These are phyloP conservation scores for Ajuga chamaepitys DNA, from an alignment of 257 asterid genomes.

Conservation along the genomic window DNA sequence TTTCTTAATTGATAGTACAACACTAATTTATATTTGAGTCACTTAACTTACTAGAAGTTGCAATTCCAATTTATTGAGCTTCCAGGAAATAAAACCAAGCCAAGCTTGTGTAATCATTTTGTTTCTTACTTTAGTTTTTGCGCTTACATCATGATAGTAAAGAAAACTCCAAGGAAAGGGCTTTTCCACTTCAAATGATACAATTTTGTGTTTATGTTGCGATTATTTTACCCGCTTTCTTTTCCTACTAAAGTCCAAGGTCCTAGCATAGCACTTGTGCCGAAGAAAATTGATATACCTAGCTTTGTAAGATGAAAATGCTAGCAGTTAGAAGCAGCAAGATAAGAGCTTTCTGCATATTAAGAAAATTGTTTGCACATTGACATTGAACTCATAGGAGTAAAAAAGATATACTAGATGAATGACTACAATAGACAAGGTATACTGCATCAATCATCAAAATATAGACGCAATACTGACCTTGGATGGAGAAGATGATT, in stretches of 20 bases:
- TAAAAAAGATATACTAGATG: neutral
- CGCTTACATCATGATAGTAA: neutral
- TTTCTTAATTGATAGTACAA: too few relatives aligned
- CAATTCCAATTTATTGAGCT: neutral
- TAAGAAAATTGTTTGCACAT: neutral
- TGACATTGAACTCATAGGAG: constrained; percentile 7
- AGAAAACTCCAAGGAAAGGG: neutral
- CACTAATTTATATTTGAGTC: too few relatives aligned
- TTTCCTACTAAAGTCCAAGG: neutral
- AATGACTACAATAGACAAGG: constrained; percentile 1
- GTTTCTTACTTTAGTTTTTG: neutral
- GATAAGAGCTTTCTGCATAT: neutral
- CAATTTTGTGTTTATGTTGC: neutral
- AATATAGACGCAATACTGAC: constrained; percentile 29
- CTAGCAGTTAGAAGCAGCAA: neutral
- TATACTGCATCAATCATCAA: constrained; percentile 3
- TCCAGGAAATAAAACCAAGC: neutral
- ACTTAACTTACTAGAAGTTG: too few relatives aligned
- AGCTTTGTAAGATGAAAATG: constrained; percentile 1
- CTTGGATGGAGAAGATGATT: constrained; percentile 81
- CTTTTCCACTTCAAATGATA: neutral
- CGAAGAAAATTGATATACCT: constrained; percentile 1
- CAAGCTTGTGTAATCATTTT: neutral
- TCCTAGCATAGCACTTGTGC: neutral
- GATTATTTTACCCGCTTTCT: neutral